Evolutionary conservation across 148 eudicot genomes (phyloP).

Genomic region (Limonium bicolor): DNA sequence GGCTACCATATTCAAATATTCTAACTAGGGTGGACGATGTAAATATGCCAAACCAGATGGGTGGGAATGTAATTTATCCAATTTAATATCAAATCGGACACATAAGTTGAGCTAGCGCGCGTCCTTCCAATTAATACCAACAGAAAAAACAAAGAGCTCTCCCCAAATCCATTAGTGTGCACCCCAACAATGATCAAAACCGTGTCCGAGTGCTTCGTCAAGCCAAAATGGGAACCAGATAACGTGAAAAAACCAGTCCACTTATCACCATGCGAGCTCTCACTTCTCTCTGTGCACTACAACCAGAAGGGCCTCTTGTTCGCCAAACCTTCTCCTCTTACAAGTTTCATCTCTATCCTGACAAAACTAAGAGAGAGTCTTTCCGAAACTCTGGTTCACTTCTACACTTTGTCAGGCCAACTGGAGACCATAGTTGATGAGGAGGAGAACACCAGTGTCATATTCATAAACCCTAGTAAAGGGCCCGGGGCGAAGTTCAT

Average conservation of each 20-base stretch:
- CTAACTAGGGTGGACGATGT: too few species aligned
- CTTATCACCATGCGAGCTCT: conserved; percentile 24
- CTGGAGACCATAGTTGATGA: neutral
- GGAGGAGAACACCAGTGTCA: neutral
- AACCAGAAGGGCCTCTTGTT: conserved; percentile 31
- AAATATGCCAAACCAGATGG: too few species aligned
- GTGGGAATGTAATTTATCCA: too few species aligned
- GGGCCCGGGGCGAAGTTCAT: conserved; percentile 7
- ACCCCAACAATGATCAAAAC: too few species aligned
- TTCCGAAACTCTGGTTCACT: neutral
- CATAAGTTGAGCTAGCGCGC: too few species aligned
- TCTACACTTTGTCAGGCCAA: neutral
- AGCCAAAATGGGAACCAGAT: conserved; percentile 9
- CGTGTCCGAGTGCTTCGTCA: conserved; percentile 25
- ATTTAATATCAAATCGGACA: too few species aligned
- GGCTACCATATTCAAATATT: too few species aligned
- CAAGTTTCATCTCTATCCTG: neutral
- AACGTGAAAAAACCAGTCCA: conserved; percentile 9
- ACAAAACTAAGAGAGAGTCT: neutral
- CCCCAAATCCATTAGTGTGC: too few species aligned
- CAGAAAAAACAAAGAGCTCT: too few species aligned
- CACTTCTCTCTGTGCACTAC: conserved; percentile 13
- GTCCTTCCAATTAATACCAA: too few species aligned
- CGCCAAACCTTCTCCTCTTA: neutral
- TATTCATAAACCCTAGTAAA: neutral